Evolutionary conservation across 2,329 filamentous ascomycete species (phyloP).

Genomic region (Trichoderma guizhouense): DNA sequence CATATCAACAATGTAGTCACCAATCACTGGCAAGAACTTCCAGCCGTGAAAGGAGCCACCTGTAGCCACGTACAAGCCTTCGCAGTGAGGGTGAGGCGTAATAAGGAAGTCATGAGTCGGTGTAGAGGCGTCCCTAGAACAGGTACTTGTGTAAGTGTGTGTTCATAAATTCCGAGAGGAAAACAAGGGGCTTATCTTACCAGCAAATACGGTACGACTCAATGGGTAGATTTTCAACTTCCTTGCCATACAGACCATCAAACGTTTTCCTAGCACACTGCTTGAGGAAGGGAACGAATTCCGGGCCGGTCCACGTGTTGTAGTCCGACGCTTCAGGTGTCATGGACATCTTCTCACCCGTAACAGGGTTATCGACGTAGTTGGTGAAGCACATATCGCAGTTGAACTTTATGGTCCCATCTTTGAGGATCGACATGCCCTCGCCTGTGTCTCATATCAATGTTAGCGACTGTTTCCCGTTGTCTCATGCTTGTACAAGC

Average conservation of each 20-base stretch:
- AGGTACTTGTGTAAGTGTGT: slow-evolving; percentile 18
- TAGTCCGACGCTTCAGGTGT: slow-evolving; percentile 45
- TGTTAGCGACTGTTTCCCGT: slow-evolving; percentile 11
- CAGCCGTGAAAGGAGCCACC: slow-evolving; percentile 63
- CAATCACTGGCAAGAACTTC: slow-evolving; percentile 63
- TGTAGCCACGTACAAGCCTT: slow-evolving; percentile 56
- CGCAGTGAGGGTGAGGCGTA: slow-evolving; percentile 46
- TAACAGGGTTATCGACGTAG: slow-evolving; percentile 42
- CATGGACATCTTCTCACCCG: slow-evolving; percentile 51
- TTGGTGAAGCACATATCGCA: slow-evolving; percentile 59
- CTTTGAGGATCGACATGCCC: slow-evolving; percentile 43
- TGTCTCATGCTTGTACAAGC: neutral
- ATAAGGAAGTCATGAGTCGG: slow-evolving; percentile 62
- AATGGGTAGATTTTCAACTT: slow-evolving; percentile 37
- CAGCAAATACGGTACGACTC: slow-evolving; percentile 46
- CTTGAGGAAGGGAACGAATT: slow-evolving; percentile 42
- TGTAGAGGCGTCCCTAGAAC: slow-evolving; percentile 56
- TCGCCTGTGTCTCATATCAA: slow-evolving; percentile 30
- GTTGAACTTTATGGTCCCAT: slow-evolving; percentile 58
- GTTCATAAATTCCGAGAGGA: neutral
- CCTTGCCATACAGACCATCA: slow-evolving; percentile 41
- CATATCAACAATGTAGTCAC: slow-evolving; percentile 55
- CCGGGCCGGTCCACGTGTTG: slow-evolving; percentile 39
- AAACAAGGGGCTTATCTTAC: slow-evolving; percentile 36
- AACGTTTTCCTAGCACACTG: slow-evolving; percentile 40